A percentile compares a stretch with the other conserved stretches of the same genome.
Conservation (phyloP, 2,329 filamentous ascomycete genomes). For the Fusarium nygamai region DNA sequence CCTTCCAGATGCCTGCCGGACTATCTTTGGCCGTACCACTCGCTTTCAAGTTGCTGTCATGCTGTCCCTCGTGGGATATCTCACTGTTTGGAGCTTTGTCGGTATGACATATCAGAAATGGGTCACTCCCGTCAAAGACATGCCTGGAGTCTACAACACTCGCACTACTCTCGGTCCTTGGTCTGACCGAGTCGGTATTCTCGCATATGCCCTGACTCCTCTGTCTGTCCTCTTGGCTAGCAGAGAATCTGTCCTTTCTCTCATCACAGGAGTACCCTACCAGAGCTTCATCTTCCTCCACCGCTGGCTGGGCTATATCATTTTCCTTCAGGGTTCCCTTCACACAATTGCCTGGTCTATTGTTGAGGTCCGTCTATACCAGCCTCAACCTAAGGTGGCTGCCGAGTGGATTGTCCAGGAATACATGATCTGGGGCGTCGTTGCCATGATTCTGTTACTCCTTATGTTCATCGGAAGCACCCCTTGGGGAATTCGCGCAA, state of each 20-base stretch:
- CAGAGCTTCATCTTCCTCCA: constrained; percentile 83
- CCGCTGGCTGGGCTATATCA: constrained; percentile 79
- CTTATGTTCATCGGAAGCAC: constrained; percentile 70
- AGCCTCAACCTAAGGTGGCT: constrained; percentile 73
- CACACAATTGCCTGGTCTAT: constrained; percentile 79
- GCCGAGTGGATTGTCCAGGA: constrained; percentile 66
- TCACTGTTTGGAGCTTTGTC: constrained; percentile 74
- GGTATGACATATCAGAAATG: constrained; percentile 75
- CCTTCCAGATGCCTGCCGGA: constrained; percentile 66
- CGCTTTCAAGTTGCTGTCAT: constrained; percentile 74
- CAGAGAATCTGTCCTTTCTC: constrained; percentile 74
- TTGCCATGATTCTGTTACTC: constrained; percentile 72
- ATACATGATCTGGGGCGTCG: constrained; percentile 79
- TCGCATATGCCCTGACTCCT: constrained; percentile 80
- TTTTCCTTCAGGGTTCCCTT: constrained; percentile 72
- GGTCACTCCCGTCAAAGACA: constrained; percentile 73
- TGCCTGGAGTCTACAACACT: constrained; percentile 67
- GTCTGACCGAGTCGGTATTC: constrained; percentile 73
- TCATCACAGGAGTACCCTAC: constrained; percentile 78
- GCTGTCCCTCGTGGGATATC: constrained; percentile 66
- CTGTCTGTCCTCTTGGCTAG: constrained; percentile 73
- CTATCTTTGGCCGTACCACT: constrained; percentile 73
- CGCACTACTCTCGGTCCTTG: constrained; percentile 73
- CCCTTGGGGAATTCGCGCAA: constrained; percentile 66
- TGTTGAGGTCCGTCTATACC: constrained; percentile 72